A percentile compares a stretch with the other conserved stretches of the same genome.
Conservation (phyloP, 2,329 filamentous ascomycete species). For the Microcyclosporella mali region DNA sequence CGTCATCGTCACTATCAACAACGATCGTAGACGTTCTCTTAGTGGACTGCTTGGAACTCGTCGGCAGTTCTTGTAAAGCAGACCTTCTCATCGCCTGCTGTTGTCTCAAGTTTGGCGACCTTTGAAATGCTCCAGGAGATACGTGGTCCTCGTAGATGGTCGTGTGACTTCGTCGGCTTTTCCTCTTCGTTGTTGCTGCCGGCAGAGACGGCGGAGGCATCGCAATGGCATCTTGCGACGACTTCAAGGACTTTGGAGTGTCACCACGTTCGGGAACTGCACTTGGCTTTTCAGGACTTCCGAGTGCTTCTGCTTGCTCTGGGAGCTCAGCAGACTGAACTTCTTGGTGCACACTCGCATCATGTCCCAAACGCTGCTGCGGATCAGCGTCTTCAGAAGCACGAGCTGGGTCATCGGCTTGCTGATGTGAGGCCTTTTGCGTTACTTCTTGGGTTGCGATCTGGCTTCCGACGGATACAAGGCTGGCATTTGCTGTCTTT, state of each 20-base stretch:
- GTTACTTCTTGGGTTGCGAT: too few species aligned
- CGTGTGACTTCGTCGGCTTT: constrained; percentile 25
- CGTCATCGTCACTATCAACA: constrained; percentile 18
- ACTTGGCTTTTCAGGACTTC: too few species aligned
- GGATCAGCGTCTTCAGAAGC: too few species aligned
- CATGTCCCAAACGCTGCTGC: too few species aligned
- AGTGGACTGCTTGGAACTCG: constrained; percentile 10
- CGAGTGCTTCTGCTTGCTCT: too few species aligned
- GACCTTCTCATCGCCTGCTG: constrained; percentile 29
- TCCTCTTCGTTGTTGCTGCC: constrained; percentile 13
- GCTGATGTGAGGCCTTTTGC: too few species aligned
- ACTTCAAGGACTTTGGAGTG: too few species aligned
- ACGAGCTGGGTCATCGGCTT: too few species aligned
- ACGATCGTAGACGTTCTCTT: constrained; percentile 15
- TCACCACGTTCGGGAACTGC: too few species aligned
- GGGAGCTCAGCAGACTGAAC: too few species aligned
- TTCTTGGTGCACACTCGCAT: too few species aligned
- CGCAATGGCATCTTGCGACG: too few species aligned
- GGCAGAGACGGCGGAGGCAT: constrained; percentile 20
- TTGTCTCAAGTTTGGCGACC: constrained; percentile 27
- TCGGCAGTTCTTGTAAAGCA: constrained; percentile 14
- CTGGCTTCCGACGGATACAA: not conserved
- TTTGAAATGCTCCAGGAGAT: constrained; percentile 16
- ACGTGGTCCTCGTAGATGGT: constrained; percentile 34
- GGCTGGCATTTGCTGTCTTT: constrained; percentile 18